A percentile compares a stretch with the other conserved stretches of the same genome.
Evolutionary conservation across 257 asterid species (phyloP).

Genomic region (Prunella vulgaris): DNA sequence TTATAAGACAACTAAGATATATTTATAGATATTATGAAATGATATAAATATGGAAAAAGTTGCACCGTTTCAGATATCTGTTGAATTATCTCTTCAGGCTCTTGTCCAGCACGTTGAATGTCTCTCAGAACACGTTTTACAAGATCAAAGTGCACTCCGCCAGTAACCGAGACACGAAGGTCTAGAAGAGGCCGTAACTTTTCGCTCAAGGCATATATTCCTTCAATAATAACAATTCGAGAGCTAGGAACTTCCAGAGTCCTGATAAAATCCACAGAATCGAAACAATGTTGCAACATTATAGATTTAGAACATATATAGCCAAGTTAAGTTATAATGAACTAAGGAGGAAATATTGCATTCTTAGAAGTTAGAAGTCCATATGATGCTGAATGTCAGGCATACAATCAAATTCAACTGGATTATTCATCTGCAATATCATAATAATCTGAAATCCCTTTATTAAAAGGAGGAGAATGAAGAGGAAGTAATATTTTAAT

Average conservation of each 20-base stretch:
- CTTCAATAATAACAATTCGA: constrained; percentile 82
- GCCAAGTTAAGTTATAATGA: neutral
- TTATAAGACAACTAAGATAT: neutral
- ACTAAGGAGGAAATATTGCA: neutral
- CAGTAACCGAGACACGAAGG: constrained; percentile 99
- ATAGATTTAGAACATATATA: neutral
- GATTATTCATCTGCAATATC: neutral
- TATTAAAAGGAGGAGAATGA: neutral
- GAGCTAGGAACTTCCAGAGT: constrained; percentile 90
- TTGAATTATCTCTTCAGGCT: constrained; percentile 97
- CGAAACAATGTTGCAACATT: constrained; percentile 1
- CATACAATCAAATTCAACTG: neutral
- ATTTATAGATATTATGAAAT: neutral
- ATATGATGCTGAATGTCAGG: neutral
- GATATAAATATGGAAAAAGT: constrained; percentile 1
- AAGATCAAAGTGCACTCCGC: constrained; percentile 98
- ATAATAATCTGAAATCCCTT: neutral
- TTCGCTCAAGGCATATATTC: constrained; percentile 94
- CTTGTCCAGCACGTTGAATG: constrained; percentile 98
- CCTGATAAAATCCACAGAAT: constrained; percentile 41
- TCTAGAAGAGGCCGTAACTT: constrained; percentile 80
- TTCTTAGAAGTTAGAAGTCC: neutral
- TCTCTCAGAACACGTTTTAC: constrained; percentile 96
- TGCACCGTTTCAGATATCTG: constrained; percentile 94
- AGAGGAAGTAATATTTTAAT: neutral